A percentile compares a stretch with the other conserved stretches of the same genome.
phyloP scores from a whole-genome alignment of 768 basidiomycete species.

The Clavulina sp. region DNA sequence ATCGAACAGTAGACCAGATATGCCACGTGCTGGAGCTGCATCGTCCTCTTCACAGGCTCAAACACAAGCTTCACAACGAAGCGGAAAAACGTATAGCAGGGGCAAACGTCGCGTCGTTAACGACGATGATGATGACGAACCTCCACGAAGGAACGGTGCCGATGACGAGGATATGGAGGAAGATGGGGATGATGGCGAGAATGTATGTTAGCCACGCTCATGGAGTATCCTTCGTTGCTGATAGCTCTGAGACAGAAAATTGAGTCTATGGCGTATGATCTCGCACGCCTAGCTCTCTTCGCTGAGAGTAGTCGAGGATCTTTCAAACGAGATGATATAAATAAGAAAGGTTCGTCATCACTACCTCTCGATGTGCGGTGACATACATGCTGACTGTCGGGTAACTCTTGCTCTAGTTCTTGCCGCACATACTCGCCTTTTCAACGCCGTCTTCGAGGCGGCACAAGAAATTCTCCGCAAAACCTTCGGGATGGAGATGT shows the following conservation, averaged over 20 bases:
- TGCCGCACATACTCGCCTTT: constrained; percentile 33
- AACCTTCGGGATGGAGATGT: constrained; percentile 72
- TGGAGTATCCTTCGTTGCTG: not conserved
- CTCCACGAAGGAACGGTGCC: not conserved
- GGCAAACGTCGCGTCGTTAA: no score
- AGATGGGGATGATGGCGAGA: not conserved
- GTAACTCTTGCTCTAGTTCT: constrained; percentile 23
- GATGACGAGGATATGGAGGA: not conserved
- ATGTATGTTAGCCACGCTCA: not conserved
- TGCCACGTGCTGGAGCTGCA: no score
- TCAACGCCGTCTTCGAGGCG: constrained; percentile 40
- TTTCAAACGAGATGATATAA: constrained; percentile 68
- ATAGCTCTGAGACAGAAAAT: constrained; percentile 30
- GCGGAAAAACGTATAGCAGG: no score
- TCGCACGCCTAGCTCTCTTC: constrained; percentile 72
- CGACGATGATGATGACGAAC: no score
- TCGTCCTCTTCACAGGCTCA: no score
- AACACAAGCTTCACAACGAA: no score
- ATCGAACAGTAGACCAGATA: no score
- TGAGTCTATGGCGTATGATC: constrained; percentile 44
- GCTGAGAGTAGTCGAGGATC: constrained; percentile 50
- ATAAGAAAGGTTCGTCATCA: constrained; percentile 47
- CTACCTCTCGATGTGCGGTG: not conserved
- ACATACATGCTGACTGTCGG: not conserved
- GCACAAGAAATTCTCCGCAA: constrained; percentile 49